These are phyloP conservation scores for Incumbomyces lentus DNA, from an alignment of 2,329 filamentous ascomycete genomes.

Conservation along the genomic window DNA sequence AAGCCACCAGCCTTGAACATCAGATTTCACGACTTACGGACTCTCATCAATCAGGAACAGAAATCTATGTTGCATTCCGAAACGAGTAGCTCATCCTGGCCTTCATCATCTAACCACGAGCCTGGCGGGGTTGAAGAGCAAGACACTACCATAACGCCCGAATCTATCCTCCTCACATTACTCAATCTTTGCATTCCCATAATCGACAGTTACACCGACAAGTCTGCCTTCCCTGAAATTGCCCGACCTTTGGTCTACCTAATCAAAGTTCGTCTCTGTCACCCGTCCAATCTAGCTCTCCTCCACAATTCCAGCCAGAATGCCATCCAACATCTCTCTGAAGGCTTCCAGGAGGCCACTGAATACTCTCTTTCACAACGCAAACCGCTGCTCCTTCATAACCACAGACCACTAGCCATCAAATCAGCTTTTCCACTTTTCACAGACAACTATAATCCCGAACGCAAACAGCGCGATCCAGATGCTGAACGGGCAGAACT, in stretches of 20 bases:
- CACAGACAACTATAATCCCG: conserved; percentile 87
- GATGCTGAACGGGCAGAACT: conserved; percentile 80
- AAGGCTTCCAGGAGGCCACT: conserved; percentile 36
- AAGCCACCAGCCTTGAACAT: conserved; percentile 39
- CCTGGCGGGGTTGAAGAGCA: not conserved
- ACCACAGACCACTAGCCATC: conserved; percentile 80
- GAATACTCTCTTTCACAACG: conserved; percentile 53
- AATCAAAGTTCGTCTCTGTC: conserved; percentile 45
- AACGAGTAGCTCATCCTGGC: too few relatives aligned
- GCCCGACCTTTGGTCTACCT: conserved; percentile 55
- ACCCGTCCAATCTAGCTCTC: conserved; percentile 31
- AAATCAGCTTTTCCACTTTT: conserved; percentile 86
- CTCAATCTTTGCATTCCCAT: conserved; percentile 56
- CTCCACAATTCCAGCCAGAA: conserved; percentile 33
- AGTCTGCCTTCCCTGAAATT: conserved; percentile 67
- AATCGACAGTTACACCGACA: conserved; percentile 62
- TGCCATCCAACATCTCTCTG: conserved; percentile 27
- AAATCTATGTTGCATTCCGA: too few relatives aligned
- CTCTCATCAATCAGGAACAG: not conserved
- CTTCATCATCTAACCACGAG: not conserved
- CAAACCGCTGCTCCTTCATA: conserved; percentile 74
- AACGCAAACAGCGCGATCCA: conserved; percentile 85
- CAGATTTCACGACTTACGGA: conserved; percentile 47
- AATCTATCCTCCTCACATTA: conserved; percentile 28
- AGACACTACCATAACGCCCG: not conserved